A percentile compares a stretch with the other conserved stretches of the same genome.
Evolutionary conservation across 805 yeast species (phyloP).

Genomic region (Lipomyces mesembrius): DNA sequence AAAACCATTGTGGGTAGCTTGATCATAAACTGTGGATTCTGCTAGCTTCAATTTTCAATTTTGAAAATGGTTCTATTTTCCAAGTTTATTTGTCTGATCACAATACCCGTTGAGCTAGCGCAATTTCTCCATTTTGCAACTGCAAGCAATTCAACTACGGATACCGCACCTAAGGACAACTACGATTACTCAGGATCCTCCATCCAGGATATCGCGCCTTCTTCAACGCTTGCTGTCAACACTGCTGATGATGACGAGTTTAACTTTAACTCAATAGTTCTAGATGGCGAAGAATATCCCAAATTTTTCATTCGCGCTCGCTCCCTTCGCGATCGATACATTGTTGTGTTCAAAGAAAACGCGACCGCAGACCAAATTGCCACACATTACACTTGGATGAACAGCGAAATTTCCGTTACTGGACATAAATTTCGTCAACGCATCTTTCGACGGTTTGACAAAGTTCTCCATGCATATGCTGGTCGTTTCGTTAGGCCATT

Average conservation of each 20-base stretch:
- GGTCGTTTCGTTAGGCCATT: constrained; percentile 21
- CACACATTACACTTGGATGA: constrained; percentile 46
- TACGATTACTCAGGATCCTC: not conserved
- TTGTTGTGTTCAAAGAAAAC: constrained; percentile 20
- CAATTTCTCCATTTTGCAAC: not conserved
- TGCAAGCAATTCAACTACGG: not conserved
- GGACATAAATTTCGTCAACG: constrained; percentile 17
- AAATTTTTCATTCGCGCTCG: constrained; percentile 9
- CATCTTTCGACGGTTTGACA: constrained; percentile 13
- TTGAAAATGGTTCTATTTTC: not conserved
- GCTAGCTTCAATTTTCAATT: not conserved
- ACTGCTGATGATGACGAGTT: not conserved
- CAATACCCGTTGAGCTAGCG: not conserved
- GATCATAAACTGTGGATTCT: too few species aligned
- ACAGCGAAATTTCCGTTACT: constrained; percentile 2
- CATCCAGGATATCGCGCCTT: not conserved
- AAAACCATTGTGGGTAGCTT: too few species aligned
- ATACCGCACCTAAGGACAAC: not conserved
- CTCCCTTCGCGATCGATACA: constrained; percentile 18
- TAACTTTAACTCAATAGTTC: not conserved
- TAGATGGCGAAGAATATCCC: constrained; percentile 2
- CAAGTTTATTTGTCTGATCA: not conserved
- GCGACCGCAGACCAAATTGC: constrained; percentile 9
- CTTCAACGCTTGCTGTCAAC: not conserved
- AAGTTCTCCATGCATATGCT: constrained; percentile 21